Evolutionary conservation across 2,329 filamentous ascomycete genomes (phyloP).

Genomic region (Trematosphaeria pertusa): DNA sequence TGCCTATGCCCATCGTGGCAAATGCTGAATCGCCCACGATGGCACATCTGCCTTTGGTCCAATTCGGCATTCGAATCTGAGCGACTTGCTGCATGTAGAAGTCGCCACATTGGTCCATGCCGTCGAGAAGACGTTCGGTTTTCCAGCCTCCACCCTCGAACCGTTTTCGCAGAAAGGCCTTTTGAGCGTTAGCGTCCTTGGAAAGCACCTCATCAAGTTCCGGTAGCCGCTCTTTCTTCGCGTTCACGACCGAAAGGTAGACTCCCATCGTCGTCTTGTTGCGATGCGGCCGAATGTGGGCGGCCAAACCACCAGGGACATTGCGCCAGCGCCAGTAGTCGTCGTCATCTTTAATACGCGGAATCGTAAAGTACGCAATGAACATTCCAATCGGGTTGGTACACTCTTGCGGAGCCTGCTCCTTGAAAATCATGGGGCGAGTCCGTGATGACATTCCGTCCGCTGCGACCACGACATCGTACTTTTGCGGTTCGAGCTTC

Average conservation of each 20-base stretch:
- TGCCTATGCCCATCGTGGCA: conserved; percentile 39
- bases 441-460: conserved; percentile 37
- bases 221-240: conserved; percentile 14
- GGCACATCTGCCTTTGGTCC: conserved; percentile 36
- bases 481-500: conserved; percentile 20
- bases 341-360: conserved; percentile 24
- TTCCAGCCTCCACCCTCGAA: conserved; percentile 47
- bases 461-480: conserved; percentile 38
- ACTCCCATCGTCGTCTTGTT: conserved; percentile 31
- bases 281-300: conserved; percentile 37
- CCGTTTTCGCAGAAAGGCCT: conserved; percentile 42
- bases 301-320: conserved; percentile 25
- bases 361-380: conserved; percentile 42
- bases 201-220: conserved; percentile 24
- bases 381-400: conserved; percentile 33
- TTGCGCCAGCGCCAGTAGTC: conserved; percentile 35
- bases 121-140: conserved; percentile 39
- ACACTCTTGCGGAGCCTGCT: conserved; percentile 23
- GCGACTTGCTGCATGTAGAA: conserved; percentile 51
- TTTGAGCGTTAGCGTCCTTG: conserved; percentile 50
- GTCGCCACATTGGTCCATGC: conserved; percentile 45
- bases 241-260: conserved; percentile 33
- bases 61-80: conserved; percentile 37
- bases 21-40: conserved; percentile 47
- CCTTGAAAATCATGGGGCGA: conserved; percentile 32